phyloP scores from a whole-genome alignment of 176 grass and related monocot species.

The Musa itinerans region DNA sequence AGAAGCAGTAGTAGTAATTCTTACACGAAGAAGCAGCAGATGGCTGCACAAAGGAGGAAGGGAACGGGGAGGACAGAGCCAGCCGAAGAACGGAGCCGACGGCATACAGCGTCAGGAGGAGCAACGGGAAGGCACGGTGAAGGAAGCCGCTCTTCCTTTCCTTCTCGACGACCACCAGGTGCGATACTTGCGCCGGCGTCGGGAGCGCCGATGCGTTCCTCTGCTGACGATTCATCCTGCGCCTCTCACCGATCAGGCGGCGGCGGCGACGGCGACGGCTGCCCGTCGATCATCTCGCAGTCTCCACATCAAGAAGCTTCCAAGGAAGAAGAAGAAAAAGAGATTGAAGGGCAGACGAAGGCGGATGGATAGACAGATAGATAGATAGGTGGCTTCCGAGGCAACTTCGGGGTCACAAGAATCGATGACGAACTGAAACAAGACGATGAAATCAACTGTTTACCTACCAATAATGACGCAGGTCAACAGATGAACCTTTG shows the following conservation, averaged over 20 bases:
- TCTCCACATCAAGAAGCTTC: too few relatives aligned
- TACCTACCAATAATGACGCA: neutral
- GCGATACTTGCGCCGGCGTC: neutral
- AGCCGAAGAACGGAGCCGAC: neutral
- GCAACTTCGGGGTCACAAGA: neutral
- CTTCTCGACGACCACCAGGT: neutral
- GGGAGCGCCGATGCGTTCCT: neutral
- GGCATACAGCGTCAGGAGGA: slow-evolving; percentile 10
- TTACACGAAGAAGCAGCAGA: neutral
- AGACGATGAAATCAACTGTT: neutral
- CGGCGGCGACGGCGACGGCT: neutral
- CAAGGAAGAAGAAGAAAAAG: too few relatives aligned
- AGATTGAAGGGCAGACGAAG: neutral
- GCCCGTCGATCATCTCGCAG: neutral
- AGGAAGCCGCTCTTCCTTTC: neutral
- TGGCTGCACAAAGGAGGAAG: neutral
- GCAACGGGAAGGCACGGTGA: neutral
- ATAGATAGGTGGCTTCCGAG: neutral
- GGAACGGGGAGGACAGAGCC: neutral
- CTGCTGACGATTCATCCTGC: neutral
- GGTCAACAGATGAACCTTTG: neutral
- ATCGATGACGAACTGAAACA: neutral
- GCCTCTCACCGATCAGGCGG: too few relatives aligned
- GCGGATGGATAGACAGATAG: neutral
- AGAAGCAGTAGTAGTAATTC: neutral